Conservation (phyloP, 129 eudicot genomes). For the Lactuca saligna region DNA sequence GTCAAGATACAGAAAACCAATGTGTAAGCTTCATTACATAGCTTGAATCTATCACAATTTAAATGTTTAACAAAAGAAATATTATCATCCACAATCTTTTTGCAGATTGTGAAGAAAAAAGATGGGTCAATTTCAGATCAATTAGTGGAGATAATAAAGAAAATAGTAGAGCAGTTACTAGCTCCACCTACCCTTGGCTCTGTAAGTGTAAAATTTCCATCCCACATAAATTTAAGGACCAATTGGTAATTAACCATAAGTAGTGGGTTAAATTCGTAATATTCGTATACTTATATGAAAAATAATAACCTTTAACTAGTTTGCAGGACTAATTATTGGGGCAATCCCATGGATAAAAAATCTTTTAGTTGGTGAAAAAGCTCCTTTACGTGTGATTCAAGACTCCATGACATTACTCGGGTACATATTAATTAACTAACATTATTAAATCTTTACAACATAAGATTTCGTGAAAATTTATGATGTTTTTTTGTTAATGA, state of each 20-base stretch:
- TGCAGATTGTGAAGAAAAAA: conserved; percentile 40
- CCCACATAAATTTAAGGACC: background rate
- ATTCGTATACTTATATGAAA: too few relatives aligned
- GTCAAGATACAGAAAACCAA: conserved; percentile 30
- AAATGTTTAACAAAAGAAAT: background rate
- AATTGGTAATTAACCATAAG: background rate
- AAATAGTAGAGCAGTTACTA: conserved; percentile 58
- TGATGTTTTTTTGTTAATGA: conserved; percentile 1
- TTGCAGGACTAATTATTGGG: conserved; percentile 66
- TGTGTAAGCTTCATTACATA: conserved; percentile 30
- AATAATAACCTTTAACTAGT: conserved; percentile 44
- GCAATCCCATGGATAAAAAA: conserved; percentile 54
- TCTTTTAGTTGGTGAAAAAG: conserved; percentile 61
- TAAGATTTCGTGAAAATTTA: background rate
- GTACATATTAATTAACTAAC: conserved; percentile 32
- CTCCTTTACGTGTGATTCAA: conserved; percentile 75
- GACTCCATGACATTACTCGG: conserved; percentile 69
- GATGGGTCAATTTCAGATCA: conserved; percentile 24
- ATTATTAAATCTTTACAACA: background rate
- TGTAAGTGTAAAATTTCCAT: conserved; percentile 43
- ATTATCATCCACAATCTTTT: background rate
- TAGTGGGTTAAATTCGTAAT: background rate
- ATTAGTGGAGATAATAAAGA: conserved; percentile 35
- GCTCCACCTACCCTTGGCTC: conserved; percentile 92
- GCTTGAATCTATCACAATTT: background rate